Base-by-base conservation (phyloP, 768 basidiomycete species). In the Boletus rex-veris region DNA sequence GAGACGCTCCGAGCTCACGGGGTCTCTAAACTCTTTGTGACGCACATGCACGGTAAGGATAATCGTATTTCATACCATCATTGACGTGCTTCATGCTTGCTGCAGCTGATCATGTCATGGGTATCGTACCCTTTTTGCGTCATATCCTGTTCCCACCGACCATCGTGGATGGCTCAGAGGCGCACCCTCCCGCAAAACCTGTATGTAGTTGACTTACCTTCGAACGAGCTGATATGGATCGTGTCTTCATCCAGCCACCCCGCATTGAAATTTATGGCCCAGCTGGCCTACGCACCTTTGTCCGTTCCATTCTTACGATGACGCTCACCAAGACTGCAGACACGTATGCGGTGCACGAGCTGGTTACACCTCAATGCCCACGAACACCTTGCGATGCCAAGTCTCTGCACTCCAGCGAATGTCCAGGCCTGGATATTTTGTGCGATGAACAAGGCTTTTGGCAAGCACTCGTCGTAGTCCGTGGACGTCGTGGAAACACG, bases 241-340 rank as follows among this genome's bases (percentile, higher is more conserved):
- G 9, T n/a, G 15, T 21, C 53, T 43, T 40, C 42, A 31, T 47
- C 7, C 40, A 81, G 54, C 57, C 42, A 75, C 81, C 82, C 0
- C 75, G 70, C 36, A 73, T 92, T 33, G 81, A 92, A 44, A 77
- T 94, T 24, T 93, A 85, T 64, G 91, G 92, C 0, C 92, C 90
- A 0, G 80, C 83, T 12, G 91, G 92, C 26, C 70, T 92, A 18
- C 86, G 92, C 28, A 70, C 73, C 18, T 88, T 93, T 68, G 73
- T 94, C 24, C 86, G 92, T 41, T 79, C 79, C 38, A 81, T 80
- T 50, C 76, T 93, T 62, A 77, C 77, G 49, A 79, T 90, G 73
- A 91, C 92, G 0, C 72, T 81, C 38, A 82, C 82, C 7, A 73
- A 71, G 30, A 81, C 83, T 4, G 74, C 78, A 1, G 81, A 85